A percentile compares a stretch with the other conserved stretches of the same genome.
These are phyloP conservation scores for Penicillium sp. DNA, from an alignment of 2,329 filamentous ascomycete species.

Conservation along the genomic window DNA sequence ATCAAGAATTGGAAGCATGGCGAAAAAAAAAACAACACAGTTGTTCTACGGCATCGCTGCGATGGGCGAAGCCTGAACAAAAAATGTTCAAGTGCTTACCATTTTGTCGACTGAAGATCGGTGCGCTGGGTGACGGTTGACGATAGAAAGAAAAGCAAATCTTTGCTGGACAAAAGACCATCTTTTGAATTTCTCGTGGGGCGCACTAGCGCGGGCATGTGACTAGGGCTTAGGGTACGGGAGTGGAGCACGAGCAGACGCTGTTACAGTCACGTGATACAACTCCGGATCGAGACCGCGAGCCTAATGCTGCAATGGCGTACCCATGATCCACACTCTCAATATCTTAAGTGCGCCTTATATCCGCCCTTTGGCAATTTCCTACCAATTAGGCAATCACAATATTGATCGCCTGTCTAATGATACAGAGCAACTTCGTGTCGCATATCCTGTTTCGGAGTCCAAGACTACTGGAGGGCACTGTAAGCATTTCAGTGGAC, in stretches of 20 bases:
- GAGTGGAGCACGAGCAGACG: too few species aligned
- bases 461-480: too few species aligned
- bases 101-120: constrained; percentile 52
- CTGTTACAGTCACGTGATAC: constrained; percentile 1
- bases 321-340: too few species aligned
- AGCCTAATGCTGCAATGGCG: too few species aligned
- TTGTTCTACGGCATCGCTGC: constrained; percentile 20
- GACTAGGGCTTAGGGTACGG: constrained; percentile 18
- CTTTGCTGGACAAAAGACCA: constrained; percentile 12
- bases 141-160: constrained; percentile 28
- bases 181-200: constrained; percentile 29
- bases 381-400: too few species aligned
- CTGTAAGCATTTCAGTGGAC: too few species aligned
- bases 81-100: constrained; percentile 54
- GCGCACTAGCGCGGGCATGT: constrained; percentile 27
- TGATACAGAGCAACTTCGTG: too few species aligned
- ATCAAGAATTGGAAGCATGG: constrained; percentile 22
- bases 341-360: too few species aligned
- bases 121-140: constrained; percentile 45
- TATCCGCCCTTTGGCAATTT: too few species aligned
- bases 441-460: too few species aligned
- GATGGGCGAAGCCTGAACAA: constrained; percentile 20
- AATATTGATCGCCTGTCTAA: too few species aligned
- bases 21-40: constrained; percentile 11
- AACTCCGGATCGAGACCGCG: neutral